Conservation (phyloP, 2,329 filamentous ascomycete species). For the Penicillium polonicum region DNA sequence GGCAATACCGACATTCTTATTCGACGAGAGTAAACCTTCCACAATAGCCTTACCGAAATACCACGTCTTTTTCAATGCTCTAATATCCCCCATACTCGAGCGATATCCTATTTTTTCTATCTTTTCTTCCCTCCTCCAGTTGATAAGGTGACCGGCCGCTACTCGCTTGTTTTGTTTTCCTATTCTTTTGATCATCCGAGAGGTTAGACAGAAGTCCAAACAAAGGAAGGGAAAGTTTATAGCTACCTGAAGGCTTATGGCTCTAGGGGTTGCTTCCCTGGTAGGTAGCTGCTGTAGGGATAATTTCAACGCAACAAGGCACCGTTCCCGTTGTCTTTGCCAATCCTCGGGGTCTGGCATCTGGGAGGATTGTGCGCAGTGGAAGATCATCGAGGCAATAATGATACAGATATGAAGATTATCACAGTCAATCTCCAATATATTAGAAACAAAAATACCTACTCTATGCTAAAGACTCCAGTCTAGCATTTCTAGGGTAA, state of each 20-base stretch:
- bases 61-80: neutral
- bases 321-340: neutral
- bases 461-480: neutral
- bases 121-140: neutral
- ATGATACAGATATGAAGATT: neutral
- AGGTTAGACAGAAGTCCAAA: neutral
- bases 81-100: neutral
- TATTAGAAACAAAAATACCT: neutral
- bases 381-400: neutral
- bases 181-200: neutral
- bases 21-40: neutral
- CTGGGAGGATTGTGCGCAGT: neutral
- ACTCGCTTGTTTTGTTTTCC: neutral
- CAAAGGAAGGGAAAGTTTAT: neutral
- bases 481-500: neutral
- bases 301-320: neutral
- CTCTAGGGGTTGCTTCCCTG: neutral
- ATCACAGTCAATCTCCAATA: neutral
- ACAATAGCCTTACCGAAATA: neutral
- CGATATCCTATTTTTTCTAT: neutral
- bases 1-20: neutral
- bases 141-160: neutral
- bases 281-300: neutral
- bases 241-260: neutral
- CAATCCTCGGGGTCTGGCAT: neutral